phyloP scores from a whole-genome alignment of 2,329 filamentous ascomycete genomes.

The Lasiodiplodia sp. region DNA sequence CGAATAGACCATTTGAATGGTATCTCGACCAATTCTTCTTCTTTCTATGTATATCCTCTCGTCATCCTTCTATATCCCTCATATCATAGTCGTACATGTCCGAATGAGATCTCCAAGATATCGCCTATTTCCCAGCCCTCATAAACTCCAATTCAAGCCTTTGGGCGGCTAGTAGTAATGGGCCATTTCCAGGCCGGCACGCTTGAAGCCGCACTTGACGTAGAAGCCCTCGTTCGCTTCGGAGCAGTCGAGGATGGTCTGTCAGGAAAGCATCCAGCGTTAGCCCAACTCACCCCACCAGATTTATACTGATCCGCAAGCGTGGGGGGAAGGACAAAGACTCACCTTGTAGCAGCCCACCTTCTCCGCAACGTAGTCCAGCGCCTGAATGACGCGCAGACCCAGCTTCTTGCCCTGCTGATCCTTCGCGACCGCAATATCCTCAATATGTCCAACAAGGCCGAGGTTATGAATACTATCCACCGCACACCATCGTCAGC shows the following conservation, averaged over 20 bases:
- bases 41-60: slow-evolving; percentile 1
- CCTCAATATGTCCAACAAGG: slow-evolving; percentile 93
- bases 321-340: slow-evolving; percentile 24
- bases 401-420: slow-evolving; percentile 98
- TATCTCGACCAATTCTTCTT: neutral
- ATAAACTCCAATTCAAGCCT: neutral
- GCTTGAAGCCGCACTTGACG: slow-evolving; percentile 93
- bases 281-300: neutral
- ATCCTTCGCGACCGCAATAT: slow-evolving; percentile 92
- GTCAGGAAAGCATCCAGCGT: neutral
- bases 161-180: slow-evolving; percentile 72
- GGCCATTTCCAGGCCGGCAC: slow-evolving; percentile 94
- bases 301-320: neutral
- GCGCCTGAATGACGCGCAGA: slow-evolving; percentile 87
- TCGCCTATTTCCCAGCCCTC: neutral
- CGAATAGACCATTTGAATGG: neutral
- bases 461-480: slow-evolving; percentile 77
- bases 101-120: neutral
- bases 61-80: slow-evolving; percentile 2
- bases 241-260: slow-evolving; percentile 95
- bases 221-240: slow-evolving; percentile 98
- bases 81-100: slow-evolving; percentile 19
- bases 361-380: slow-evolving; percentile 86
- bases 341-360: slow-evolving; percentile 89
- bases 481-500: neutral